Evolutionary conservation across 169 alveolate genomes (phyloP).

Genomic region (Eimeria maxima): DNA sequence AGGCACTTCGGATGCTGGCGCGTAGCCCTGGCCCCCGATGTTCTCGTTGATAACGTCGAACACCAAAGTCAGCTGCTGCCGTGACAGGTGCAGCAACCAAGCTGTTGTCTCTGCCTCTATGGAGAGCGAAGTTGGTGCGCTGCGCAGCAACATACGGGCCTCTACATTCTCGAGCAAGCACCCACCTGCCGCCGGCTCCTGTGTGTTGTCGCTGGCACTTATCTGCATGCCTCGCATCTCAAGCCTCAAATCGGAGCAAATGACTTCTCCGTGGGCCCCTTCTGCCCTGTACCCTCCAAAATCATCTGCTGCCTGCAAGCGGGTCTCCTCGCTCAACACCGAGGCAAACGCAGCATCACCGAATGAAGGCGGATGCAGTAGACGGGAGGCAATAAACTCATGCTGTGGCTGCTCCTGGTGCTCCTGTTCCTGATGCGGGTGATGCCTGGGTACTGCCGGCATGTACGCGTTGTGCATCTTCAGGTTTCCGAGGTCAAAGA

Average conservation of each 20-base stretch:
- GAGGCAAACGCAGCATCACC: neutral
- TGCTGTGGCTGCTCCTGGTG: slow-evolving; percentile 31
- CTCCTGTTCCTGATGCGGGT: neutral
- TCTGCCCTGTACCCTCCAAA: neutral
- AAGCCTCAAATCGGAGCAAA: slow-evolving; percentile 47
- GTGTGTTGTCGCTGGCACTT: slow-evolving; percentile 74
- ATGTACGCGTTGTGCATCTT: slow-evolving; percentile 86
- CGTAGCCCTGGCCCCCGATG: slow-evolving; percentile 77
- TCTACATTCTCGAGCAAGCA: slow-evolving; percentile 78
- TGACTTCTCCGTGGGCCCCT: neutral
- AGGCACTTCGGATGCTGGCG: slow-evolving; percentile 51
- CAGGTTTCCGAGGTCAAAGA: slow-evolving; percentile 87
- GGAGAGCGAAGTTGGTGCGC: neutral
- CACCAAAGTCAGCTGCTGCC: slow-evolving; percentile 77
- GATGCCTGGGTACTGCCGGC: slow-evolving; percentile 47
- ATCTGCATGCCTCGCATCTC: slow-evolving; percentile 79
- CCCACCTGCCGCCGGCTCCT: slow-evolving; percentile 61
- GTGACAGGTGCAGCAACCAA: slow-evolving; percentile 71
- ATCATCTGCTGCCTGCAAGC: neutral
- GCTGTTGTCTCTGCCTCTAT: slow-evolving; percentile 77
- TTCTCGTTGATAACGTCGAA: slow-evolving; percentile 83
- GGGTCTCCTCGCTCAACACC: neutral
- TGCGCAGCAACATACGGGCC: slow-evolving; percentile 57
- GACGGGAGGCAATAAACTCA: slow-evolving; percentile 38
- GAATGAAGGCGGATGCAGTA: neutral